Percentiles rank a stretch among this genome's conserved stretches.
Evolutionary conservation across 352 stramenopile species (phyloP).

Genomic region (Pythium rhizo-oryzae): DNA sequence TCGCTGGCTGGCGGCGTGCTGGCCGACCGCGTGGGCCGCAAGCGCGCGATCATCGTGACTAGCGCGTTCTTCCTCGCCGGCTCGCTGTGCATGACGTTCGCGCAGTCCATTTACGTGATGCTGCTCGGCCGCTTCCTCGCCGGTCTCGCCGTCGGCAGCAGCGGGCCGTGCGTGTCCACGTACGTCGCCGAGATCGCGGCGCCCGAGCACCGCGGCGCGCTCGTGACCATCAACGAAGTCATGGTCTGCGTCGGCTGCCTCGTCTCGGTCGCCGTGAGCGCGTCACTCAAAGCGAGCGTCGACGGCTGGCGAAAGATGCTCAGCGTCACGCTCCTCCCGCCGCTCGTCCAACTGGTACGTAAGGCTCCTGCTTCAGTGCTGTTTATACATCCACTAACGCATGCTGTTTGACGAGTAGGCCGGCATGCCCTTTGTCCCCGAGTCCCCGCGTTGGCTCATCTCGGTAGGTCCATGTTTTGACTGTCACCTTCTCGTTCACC

Average conservation of each 20-base stretch:
- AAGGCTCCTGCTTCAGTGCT: neutral
- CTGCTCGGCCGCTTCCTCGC: slow-evolving; percentile 69
- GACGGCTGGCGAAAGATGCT: slow-evolving; percentile 71
- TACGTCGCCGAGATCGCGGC: slow-evolving; percentile 72
- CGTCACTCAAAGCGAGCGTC: slow-evolving; percentile 41
- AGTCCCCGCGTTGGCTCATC: slow-evolving; percentile 71
- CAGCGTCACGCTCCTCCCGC: slow-evolving; percentile 59
- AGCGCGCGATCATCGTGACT: slow-evolving; percentile 63
- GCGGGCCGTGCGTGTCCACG: slow-evolving; percentile 61
- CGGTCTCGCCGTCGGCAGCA: slow-evolving; percentile 63
- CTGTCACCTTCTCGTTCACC: too few species aligned
- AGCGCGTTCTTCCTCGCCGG: slow-evolving; percentile 59
- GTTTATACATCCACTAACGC: neutral
- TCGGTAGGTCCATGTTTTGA: slow-evolving; percentile 35
- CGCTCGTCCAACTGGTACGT: slow-evolving; percentile 61
- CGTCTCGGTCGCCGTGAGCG: slow-evolving; percentile 60
- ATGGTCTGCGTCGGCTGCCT: slow-evolving; percentile 77
- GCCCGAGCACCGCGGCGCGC: slow-evolving; percentile 50
- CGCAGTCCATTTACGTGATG: slow-evolving; percentile 45
- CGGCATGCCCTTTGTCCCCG: slow-evolving; percentile 68
- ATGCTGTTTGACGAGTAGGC: slow-evolving; percentile 30
- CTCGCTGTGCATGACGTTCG: slow-evolving; percentile 73
- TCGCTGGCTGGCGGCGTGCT: slow-evolving; percentile 56
- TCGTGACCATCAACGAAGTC: slow-evolving; percentile 74
- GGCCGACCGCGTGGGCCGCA: slow-evolving; percentile 66